phyloP scores from a whole-genome alignment of 306 rosid species.

The Sechiopsis laciniata region DNA sequence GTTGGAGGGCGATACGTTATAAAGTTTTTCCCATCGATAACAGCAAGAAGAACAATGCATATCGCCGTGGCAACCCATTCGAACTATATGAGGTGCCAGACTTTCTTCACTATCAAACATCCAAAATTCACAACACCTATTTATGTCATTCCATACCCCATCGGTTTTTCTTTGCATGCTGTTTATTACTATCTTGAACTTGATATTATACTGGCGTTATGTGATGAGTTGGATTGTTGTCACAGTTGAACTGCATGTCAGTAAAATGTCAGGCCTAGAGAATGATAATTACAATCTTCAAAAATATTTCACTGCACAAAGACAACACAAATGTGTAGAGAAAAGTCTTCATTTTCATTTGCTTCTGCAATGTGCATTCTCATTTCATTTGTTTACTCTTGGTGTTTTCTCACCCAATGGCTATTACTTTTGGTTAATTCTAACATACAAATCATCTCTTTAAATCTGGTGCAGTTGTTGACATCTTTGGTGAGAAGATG shows the following conservation, averaged over 20 bases:
- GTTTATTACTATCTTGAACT: background rate
- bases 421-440: constrained; percentile 6
- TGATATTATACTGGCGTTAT: background rate
- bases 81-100: constrained; percentile 79
- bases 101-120: background rate
- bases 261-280: background rate
- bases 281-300: background rate
- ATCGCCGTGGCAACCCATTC: constrained; percentile 81
- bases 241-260: background rate
- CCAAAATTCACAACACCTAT: background rate
- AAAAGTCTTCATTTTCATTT: background rate
- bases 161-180: background rate
- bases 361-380: background rate
- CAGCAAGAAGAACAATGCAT: constrained; percentile 61
- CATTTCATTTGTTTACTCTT: background rate
- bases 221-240: background rate
- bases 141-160: background rate
- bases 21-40: constrained; percentile 43
- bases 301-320: background rate
- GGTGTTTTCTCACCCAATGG: background rate
- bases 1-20: constrained; percentile 63
- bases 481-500: constrained; percentile 83
- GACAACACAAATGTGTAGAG: background rate
- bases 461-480: constrained; percentile 62
- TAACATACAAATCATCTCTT: constrained; percentile 21